Conservation (phyloP, 148 eudicot genomes). For the Beta vulgaris region DNA sequence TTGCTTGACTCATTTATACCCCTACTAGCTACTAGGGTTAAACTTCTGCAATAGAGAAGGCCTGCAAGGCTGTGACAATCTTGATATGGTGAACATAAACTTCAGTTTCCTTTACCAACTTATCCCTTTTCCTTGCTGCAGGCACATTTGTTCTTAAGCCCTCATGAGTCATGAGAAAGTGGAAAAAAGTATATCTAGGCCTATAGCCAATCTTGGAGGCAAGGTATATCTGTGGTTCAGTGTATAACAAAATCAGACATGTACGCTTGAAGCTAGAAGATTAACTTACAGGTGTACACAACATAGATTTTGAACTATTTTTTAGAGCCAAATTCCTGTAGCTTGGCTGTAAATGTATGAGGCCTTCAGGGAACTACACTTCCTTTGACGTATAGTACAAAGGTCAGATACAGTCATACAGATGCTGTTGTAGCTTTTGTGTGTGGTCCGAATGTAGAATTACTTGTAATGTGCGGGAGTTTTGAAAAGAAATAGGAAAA, state of each 20-base stretch:
- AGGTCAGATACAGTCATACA: background rate
- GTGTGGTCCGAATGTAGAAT: slow-evolving; percentile 3
- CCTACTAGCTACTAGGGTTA: too few relatives aligned
- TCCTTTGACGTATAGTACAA: background rate
- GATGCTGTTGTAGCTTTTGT: background rate
- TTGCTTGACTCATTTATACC: too few relatives aligned
- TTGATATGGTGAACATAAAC: too few relatives aligned
- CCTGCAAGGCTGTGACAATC: too few relatives aligned
- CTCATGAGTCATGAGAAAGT: background rate
- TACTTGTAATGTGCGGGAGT: background rate
- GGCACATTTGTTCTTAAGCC: slow-evolving; percentile 1
- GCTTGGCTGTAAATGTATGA: slow-evolving; percentile 1
- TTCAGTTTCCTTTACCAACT: background rate
- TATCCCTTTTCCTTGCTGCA: background rate
- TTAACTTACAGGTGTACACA: background rate
- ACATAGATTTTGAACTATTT: background rate
- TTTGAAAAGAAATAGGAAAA: too few relatives aligned
- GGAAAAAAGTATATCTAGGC: background rate
- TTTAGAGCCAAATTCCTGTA: background rate
- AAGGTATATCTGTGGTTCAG: background rate
- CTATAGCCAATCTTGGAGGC: background rate
- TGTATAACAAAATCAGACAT: background rate
- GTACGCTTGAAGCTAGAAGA: background rate
- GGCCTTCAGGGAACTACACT: background rate
- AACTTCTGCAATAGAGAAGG: too few relatives aligned